These are phyloP conservation scores for Tetragonia tetragonoides DNA, from an alignment of 148 eudicot species.

Conservation along the genomic window DNA sequence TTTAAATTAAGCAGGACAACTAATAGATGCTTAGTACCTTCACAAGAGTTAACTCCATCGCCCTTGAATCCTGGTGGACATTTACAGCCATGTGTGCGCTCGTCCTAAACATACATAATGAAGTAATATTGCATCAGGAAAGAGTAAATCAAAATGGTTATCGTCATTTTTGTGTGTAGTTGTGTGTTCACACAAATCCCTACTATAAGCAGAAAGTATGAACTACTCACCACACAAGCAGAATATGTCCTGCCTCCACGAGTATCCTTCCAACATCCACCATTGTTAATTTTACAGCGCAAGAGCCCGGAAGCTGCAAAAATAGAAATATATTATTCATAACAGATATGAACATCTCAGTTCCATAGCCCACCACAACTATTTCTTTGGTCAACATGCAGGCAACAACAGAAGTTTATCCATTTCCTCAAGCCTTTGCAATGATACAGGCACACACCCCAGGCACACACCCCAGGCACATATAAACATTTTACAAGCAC, in stretches of 20 bases:
- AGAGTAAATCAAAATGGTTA: not conserved
- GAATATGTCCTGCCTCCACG: constrained; percentile 75
- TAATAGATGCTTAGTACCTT: constrained; percentile 39
- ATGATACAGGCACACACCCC: not conserved
- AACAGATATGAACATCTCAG: not conserved
- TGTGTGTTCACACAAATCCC: not conserved
- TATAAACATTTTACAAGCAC: no score
- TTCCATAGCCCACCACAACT: not conserved
- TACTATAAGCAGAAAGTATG: not conserved
- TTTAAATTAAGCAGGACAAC: constrained; percentile 2
- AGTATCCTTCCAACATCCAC: constrained; percentile 87
- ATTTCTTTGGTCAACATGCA: not conserved
- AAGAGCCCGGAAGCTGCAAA: constrained; percentile 67
- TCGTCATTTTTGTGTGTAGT: not conserved
- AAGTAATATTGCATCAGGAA: not conserved
- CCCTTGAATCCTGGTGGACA: constrained; percentile 91
- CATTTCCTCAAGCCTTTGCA: not conserved
- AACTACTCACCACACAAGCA: constrained; percentile 71
- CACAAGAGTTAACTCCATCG: constrained; percentile 66
- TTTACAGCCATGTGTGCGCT: constrained; percentile 64
- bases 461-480: no score
- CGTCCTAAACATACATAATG: constrained; percentile 44
- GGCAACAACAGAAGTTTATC: not conserved
- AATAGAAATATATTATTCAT: not conserved
- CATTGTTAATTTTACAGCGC: constrained; percentile 74